Conservation (phyloP, 108 stramenopile species). For the Pseudonitzschia delicatissima region DNA sequence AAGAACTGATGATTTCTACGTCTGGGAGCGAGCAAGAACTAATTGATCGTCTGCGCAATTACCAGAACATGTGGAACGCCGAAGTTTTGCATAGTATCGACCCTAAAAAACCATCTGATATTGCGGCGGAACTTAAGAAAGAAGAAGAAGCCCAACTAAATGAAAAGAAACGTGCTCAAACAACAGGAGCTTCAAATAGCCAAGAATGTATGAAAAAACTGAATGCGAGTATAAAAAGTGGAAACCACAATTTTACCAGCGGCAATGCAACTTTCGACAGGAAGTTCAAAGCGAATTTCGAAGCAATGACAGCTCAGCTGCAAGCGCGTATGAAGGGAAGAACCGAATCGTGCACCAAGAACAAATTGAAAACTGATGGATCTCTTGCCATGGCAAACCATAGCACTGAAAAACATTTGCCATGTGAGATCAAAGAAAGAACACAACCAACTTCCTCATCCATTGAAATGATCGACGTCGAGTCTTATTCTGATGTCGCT, state of each 20-base stretch:
- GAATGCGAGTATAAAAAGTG: background rate
- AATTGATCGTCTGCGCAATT: slow-evolving; percentile 45
- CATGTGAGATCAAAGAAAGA: too few relatives aligned
- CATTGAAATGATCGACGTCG: too few relatives aligned
- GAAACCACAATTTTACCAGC: slow-evolving; percentile 1
- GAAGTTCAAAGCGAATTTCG: slow-evolving; percentile 8
- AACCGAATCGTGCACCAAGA: background rate
- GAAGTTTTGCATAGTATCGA: slow-evolving; percentile 50
- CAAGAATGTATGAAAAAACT: slow-evolving; percentile 2
- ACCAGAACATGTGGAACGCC: slow-evolving; percentile 50
- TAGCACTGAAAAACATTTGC: too few relatives aligned
- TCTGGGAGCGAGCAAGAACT: slow-evolving; percentile 44
- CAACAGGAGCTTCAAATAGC: background rate
- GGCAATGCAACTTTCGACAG: slow-evolving; percentile 19
- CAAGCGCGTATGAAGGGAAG: background rate
- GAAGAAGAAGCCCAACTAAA: slow-evolving; percentile 29
- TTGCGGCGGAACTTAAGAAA: slow-evolving; percentile 34
- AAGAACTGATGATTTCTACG: slow-evolving; percentile 34
- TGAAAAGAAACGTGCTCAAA: slow-evolving; percentile 5
- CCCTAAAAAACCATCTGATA: slow-evolving; percentile 39
- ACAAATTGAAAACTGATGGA: too few relatives aligned
- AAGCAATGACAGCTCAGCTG: background rate
- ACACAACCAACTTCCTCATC: too few relatives aligned
- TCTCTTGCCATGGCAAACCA: too few relatives aligned
- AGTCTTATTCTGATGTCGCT: too few relatives aligned